These are phyloP conservation scores for Odontarrhena argentea DNA, from an alignment of 345 rosid species.

Conservation along the genomic window DNA sequence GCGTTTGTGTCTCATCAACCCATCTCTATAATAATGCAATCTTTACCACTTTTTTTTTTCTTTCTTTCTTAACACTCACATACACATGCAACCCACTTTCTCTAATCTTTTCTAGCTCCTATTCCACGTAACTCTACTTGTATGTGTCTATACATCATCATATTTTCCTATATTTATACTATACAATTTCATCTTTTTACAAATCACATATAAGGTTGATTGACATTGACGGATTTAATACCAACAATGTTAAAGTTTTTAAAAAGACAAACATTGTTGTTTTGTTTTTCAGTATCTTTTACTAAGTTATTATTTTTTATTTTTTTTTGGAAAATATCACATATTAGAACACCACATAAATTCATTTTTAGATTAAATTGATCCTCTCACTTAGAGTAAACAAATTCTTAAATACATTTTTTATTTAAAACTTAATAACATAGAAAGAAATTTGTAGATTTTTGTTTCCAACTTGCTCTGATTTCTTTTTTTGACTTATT, in stretches of 20 bases:
- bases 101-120: conserved; percentile 26
- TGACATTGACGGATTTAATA: neutral
- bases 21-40: conserved; percentile 36
- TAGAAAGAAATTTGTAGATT: neutral
- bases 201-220: neutral
- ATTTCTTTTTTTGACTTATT: neutral
- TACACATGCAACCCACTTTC: conserved; percentile 38
- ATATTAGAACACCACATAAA: no score
- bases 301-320: no score
- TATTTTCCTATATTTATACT: neutral
- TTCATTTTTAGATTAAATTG: neutral
- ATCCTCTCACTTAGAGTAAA: neutral
- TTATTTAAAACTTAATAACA: neutral
- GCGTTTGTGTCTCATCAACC: conserved; percentile 42
- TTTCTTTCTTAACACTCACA: conserved; percentile 36
- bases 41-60: conserved; percentile 35
- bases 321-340: neutral
- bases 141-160: neutral
- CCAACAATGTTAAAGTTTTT: neutral
- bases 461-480: conserved; percentile 1
- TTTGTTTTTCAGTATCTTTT: neutral
- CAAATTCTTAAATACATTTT: conserved; percentile 8
- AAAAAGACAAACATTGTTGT: neutral
- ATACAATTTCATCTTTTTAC: neutral
- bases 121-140: conserved; percentile 19